A percentile compares a stretch with the other conserved stretches of the same genome.
phyloP scores from a whole-genome alignment of 441 rosid species.

The Gossypium davidsonii region DNA sequence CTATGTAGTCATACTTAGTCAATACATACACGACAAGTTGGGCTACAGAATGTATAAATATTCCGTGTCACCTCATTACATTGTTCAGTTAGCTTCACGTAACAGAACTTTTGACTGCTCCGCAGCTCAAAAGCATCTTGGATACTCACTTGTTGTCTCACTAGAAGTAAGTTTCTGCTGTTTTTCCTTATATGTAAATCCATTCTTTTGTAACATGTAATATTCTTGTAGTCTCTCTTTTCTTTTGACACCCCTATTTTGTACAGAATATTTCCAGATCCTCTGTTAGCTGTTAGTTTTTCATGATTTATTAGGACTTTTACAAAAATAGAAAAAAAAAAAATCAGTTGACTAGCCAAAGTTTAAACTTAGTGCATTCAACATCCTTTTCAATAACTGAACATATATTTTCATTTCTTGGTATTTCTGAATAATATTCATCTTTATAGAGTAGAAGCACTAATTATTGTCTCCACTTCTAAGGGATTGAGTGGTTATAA shows the following conservation, averaged over 20 bases:
- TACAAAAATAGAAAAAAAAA: neutral
- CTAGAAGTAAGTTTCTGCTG: slow-evolving; percentile 47
- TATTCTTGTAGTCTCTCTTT: neutral
- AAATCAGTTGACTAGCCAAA: neutral
- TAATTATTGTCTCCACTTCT: neutral
- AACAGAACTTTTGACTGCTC: slow-evolving; percentile 76
- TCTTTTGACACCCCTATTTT: neutral
- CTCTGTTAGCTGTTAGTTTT: neutral
- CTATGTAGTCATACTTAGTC: slow-evolving; percentile 35
- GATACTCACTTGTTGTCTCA: slow-evolving; percentile 61
- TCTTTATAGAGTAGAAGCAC: neutral
- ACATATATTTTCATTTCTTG: neutral
- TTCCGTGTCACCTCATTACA: slow-evolving; percentile 40
- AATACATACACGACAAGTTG: slow-evolving; percentile 48
- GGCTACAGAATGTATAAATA: slow-evolving; percentile 31
- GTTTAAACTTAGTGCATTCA: neutral
- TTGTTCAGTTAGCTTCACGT: slow-evolving; percentile 54
- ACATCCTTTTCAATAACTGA: neutral
- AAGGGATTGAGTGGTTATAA: neutral
- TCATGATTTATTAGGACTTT: neutral
- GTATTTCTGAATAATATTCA: neutral
- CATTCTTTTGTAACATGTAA: neutral
- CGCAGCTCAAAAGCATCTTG: slow-evolving; percentile 67
- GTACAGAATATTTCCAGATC: neutral
- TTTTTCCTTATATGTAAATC: neutral